Base-by-base conservation (phyloP, 768 basidiomycete species). In the Lactarius vividus region DNA sequence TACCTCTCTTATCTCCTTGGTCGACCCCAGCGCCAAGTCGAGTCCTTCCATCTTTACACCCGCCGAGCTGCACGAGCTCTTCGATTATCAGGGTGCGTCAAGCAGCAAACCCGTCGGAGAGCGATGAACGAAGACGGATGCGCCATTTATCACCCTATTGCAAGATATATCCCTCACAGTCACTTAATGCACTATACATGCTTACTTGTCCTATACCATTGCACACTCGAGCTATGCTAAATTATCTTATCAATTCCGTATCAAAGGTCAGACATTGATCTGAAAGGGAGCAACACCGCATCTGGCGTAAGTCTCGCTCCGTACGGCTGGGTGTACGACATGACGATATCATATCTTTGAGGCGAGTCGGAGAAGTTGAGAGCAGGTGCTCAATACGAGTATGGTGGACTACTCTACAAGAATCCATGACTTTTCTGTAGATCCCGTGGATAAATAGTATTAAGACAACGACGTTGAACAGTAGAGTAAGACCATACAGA, bases 11-110 rank as follows among this genome's bases (percentile, higher is more conserved):
- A 66, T 49, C 18, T 52, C 15, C 61, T 55, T 63, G 61, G 65
- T 42, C 35, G 49, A 52, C 61, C 57, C 33, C 33, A 57, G 63
- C 31, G 37, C 52, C 54, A 49, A 28, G 33, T 37, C 59, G 60
- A 57, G 49, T 53, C 16, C 42, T 15, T 20, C 55, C 10, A 67
- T 37, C 9, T 59, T 59, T 44, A 61, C 56, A 11, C 59, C 69
- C 10, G 57, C 39, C n/a, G 53, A 65, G 44, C 54, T 69, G 61
- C 69, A 60, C 49, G 18, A 62, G 46, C 64, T 54, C 20, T 70
- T 65, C 39, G 69, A 69, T 26, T 69, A 69, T 18, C 57, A 40
- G 3, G 59, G 44, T 52, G 61, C 42, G 35, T 42, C 68, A 10
- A 37, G 44, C 31, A 67, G 55, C 59, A 69, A 61, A 15, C 31